Evolutionary conservation across 1,139 yeast genomes (phyloP).

Genomic region (Candida sp.): DNA sequence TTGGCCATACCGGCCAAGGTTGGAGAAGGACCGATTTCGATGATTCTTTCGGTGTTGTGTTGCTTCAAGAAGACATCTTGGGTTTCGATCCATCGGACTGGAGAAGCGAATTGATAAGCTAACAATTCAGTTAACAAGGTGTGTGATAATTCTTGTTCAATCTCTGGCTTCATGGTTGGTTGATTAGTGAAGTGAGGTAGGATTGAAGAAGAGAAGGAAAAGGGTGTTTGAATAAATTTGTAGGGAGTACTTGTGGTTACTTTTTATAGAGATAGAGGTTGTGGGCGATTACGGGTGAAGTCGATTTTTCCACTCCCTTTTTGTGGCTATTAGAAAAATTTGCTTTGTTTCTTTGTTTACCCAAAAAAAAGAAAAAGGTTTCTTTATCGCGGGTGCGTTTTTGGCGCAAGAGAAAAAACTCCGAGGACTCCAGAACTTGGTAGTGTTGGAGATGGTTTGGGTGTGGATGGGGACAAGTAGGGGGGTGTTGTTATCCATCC

Average conservation of each 20-base stretch:
- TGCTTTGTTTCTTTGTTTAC: background rate
- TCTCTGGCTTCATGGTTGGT: slow-evolving; percentile 86
- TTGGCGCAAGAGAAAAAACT: background rate
- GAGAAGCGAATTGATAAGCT: slow-evolving; percentile 99
- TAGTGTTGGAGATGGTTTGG: background rate
- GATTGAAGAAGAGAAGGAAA: background rate
- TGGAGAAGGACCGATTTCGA: slow-evolving; percentile 99
- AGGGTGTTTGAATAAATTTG: background rate
- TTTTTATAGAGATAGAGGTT: background rate
- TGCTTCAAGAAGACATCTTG: slow-evolving; percentile 97
- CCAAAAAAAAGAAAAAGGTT: background rate
- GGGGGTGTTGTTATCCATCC: too few species aligned
- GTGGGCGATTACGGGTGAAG: background rate
- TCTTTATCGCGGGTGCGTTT: background rate
- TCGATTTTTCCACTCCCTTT: background rate
- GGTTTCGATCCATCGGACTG: slow-evolving; percentile 99
- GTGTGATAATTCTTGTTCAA: slow-evolving; percentile 97
- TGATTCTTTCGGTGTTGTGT: slow-evolving; percentile 95
- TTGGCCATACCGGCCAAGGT: slow-evolving; percentile 99
- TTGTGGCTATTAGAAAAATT: background rate
- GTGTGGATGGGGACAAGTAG: background rate
- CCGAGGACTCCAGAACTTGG: background rate
- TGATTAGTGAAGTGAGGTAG: background rate
- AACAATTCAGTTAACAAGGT: slow-evolving; percentile 91
- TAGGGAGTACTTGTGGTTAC: background rate